Evolutionary conservation across 2,329 filamentous ascomycete genomes (phyloP), one percentile per base, ranked within the genome.

Genomic region (Rachicladosporium sp.): DNA sequence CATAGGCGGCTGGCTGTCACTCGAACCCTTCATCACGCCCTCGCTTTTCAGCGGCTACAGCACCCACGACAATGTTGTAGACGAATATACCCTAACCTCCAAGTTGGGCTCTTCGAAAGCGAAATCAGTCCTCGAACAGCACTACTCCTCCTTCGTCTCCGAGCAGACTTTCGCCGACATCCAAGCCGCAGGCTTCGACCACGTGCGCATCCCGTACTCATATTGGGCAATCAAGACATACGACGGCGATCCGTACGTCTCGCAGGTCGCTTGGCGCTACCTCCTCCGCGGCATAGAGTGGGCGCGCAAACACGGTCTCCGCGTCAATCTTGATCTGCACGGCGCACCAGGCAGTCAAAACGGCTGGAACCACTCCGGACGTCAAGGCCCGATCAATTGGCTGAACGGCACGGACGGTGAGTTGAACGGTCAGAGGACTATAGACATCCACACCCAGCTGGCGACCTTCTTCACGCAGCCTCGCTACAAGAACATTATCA

Each of bases 321-420:
- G 91, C 2, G 78, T 98, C 31, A 96, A 96, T 46, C 75, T 98
- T 3, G 91, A 98, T 59, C 66, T 95, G 4, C 91, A 98, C 63
- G 87, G 74, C n/a, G 69, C 91, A 0, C 89, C 89, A 0, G 91
- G 91, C 0, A 89, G 82, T 44, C 91, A 96, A 56, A 98, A 98
- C 54, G 91, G 91, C 2, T 96, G 89, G 89, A 95, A 95, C 53
- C 91, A 98, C 61, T 93, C 84, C 50, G 91, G 91, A 0, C 76
- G 78, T 7, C 80, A 82, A 57, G 89, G 91, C 1, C 45, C 63
- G 1, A 89, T 96, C 46, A 72, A 76, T 19, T 98, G 91, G 91
- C 66, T 96, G 31, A 91, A 91, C 52, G 91, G 91, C n/a, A 81
- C 84, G 0, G 70, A 94, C 54, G 89, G 91, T 8, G 68, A 72